Evolutionary conservation across 2,329 filamentous ascomycete species (phyloP), one percentile per base, ranked within the genome.

Genomic region (Xylariaceae sp.): DNA sequence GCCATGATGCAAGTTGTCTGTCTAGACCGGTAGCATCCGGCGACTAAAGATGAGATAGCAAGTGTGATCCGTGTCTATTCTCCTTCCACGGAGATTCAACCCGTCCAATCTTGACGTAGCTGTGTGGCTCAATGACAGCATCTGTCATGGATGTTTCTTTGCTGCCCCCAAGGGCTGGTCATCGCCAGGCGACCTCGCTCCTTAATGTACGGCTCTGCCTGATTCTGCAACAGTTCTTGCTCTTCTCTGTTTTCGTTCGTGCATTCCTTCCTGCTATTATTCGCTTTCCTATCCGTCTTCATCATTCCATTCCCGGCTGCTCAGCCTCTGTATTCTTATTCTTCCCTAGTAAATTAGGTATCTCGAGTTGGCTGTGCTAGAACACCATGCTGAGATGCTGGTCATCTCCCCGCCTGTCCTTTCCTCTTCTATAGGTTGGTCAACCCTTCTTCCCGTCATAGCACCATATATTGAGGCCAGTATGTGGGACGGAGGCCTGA

Each of bases 301-400:
- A 31, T 37, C 28, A 16, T 42, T 46, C 39, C 31, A 48, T 48
- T 48, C 31, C 47, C 52, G 38, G 38, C 34, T 54, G 50, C 45
- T 48, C 39, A 49, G 48, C 49, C 44, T 51, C 47, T 56, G 47
- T 55, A 50, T 50, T 49, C 44, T 43, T 47, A 44, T 18, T 19
- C n/a, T 17, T 6, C 19, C 15, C 41, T 52, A 40, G 44, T 52
- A 49, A 52, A 47, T 52, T 55, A 53, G 47, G 55, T 43, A 47
- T 48, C 43, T 51, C 50, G 49, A 47, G 40, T 47, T 48, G 44
- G 59, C 56, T 55, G 48, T 57, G 54, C 48, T 53, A 34, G 33
- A 52, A 42, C 42, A 57, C 43, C 41, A 57, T 54, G 59, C 43
- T 60, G 57, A 60, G 57, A 63, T 64, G 60, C 55, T 55, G 56